Conservation (phyloP, 768 basidiomycete genomes). For the Agaricus subrufescens region DNA sequence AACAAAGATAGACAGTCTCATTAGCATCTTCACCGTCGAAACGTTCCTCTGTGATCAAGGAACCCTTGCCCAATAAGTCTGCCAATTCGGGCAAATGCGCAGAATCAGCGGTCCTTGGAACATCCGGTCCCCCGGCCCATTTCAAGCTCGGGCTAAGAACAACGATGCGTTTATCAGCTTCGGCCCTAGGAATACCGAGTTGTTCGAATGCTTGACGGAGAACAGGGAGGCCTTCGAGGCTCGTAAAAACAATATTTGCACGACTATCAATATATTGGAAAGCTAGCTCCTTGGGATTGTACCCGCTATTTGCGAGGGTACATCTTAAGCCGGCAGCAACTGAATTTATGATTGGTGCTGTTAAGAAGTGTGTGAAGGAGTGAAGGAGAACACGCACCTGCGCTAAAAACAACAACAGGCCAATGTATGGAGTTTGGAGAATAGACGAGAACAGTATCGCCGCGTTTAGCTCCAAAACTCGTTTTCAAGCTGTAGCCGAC, state of each 20-base stretch:
- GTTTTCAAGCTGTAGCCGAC: conserved; percentile 55
- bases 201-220: conserved; percentile 53
- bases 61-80: conserved; percentile 47
- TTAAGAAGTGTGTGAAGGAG: neutral
- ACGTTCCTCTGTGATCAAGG: conserved; percentile 45
- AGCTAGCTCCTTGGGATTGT: conserved; percentile 61
- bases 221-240: conserved; percentile 54
- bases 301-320: conserved; percentile 72
- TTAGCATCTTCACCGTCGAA: conserved; percentile 48
- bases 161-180: conserved; percentile 52
- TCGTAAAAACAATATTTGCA: conserved; percentile 58
- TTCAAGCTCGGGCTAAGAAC: conserved; percentile 45
- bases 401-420: conserved; percentile 44
- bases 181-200: conserved; percentile 38
- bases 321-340: conserved; percentile 64
- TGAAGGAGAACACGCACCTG: conserved; percentile 24
- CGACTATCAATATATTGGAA: conserved; percentile 69
- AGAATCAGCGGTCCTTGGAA: conserved; percentile 19
- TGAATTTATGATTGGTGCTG: conserved; percentile 7
- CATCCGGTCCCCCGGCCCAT: conserved; percentile 39
- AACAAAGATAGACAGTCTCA: conserved; percentile 64
- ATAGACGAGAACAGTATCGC: conserved; percentile 61
- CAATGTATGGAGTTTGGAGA: conserved; percentile 61
- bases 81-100: conserved; percentile 35
- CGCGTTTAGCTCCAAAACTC: conserved; percentile 30